Evolutionary conservation across 202 grass and related monocot species (phyloP), one percentile per base, ranked within the genome.

Genomic region (Zoysia matrella): DNA sequence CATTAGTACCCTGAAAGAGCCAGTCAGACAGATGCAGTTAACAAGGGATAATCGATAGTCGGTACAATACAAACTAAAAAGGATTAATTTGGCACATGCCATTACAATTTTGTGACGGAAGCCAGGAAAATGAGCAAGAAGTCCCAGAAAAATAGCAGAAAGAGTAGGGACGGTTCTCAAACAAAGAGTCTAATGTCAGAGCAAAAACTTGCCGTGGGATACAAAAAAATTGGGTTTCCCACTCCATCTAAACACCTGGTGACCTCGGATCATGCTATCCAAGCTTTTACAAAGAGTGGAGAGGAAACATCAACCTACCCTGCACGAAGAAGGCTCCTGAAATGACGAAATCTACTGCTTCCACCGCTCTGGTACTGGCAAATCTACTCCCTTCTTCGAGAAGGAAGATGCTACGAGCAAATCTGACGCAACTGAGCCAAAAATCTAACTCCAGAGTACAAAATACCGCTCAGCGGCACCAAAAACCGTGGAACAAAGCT

Each of bases 1-100:
- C 94, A 97, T 97, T 72, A 69, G 40, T 64, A 50, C 3, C 54
- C 89, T 83, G 84, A 79, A 66, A 80, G 39, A 39, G 4, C 49
- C 6, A 2, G 1, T 36, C 30, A 36, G 30, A 36, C 30, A 36
- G 30, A 77, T 77, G 40, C 49, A 15, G 9, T 60, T 56, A 80
- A 72, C 63, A 69, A 10, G 48, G n/a, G 3, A 63, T 40, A 40
- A 40, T 11, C 40, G 22, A 53, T 65, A 67, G 45, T 72, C 63
- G 18, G 60, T 36, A 46, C 77, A 65, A 76, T 6, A 36, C 60
- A 83, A 47, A 52, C 30, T 36, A 36, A 36, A 36, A 36, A 36
- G 30, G 30, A 36, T 36, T 36, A 36, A 36, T 36, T 36, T 36
- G 30, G 30, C 30, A 36, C 30, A 36, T 36, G 30, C 30, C 30